These are phyloP conservation scores for Xylaria sp. DNA, from an alignment of 2,329 filamentous ascomycete species.

Conservation along the genomic window DNA sequence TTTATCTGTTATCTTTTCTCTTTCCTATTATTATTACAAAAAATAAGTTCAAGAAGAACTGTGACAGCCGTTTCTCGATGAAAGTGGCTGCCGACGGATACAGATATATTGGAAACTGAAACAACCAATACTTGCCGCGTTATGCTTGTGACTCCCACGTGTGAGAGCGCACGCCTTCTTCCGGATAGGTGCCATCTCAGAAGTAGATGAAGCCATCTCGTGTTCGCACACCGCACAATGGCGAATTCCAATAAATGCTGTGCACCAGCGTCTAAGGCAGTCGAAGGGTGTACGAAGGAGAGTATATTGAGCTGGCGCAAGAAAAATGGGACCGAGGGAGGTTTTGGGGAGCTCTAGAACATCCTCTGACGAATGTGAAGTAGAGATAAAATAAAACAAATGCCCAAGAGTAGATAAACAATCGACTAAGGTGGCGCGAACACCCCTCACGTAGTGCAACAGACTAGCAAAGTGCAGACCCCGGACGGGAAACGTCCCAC, in stretches of 20 bases:
- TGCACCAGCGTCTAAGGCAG: slow-evolving; percentile 15
- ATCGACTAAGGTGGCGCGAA: slow-evolving; percentile 32
- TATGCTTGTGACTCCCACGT: slow-evolving; percentile 23
- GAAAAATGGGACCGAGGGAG: background rate
- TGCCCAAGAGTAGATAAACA: slow-evolving; percentile 3
- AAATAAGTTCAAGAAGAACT: background rate
- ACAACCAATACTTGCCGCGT: slow-evolving; percentile 18
- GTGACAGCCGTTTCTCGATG: slow-evolving; percentile 25
- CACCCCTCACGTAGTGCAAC: slow-evolving; percentile 37
- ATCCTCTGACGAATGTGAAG: background rate
- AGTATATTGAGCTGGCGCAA: slow-evolving; percentile 22
- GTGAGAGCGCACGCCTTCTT: slow-evolving; percentile 4
- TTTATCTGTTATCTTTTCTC: background rate
- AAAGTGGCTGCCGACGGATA: slow-evolving; percentile 28
- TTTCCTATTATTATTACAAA: background rate
- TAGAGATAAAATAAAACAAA: background rate
- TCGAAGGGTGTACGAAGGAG: slow-evolving; percentile 10
- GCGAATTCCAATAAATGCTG: slow-evolving; percentile 24
- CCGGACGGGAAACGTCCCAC: slow-evolving; percentile 33
- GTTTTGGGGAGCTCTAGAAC: slow-evolving; percentile 4
- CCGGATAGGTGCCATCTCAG: background rate
- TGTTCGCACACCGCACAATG: slow-evolving; percentile 27
- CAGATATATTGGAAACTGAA: slow-evolving; percentile 36
- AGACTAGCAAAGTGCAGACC: slow-evolving; percentile 20
- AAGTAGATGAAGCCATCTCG: slow-evolving; percentile 4